A percentile compares a stretch with the other conserved stretches of the same genome.
phyloP scores from a whole-genome alignment of 2,329 filamentous ascomycete species.

The Alternaria gansuensis region DNA sequence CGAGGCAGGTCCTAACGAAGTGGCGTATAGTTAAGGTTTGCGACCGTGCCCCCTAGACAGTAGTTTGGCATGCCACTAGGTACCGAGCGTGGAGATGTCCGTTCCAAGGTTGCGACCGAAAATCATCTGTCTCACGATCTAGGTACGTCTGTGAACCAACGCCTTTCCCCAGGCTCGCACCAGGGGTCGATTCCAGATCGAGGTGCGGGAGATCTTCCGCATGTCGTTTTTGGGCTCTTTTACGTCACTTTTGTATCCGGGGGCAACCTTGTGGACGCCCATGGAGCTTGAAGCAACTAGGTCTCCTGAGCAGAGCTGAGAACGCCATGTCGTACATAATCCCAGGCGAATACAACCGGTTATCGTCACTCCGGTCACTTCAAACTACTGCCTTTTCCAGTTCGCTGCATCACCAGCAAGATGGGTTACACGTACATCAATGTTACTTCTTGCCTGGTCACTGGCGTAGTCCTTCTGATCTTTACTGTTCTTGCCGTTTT shows the following conservation, averaged over 20 bases:
- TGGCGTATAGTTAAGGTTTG: constrained; percentile 11
- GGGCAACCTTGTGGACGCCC: constrained; percentile 3
- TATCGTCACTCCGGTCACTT: background rate
- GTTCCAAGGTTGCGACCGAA: background rate
- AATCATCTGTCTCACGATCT: background rate
- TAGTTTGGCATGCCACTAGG: background rate
- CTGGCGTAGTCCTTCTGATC: constrained; percentile 2
- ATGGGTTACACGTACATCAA: constrained; percentile 21
- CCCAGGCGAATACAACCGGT: background rate
- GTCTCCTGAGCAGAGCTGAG: background rate
- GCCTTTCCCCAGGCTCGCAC: constrained; percentile 3
- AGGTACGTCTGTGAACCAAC: constrained; percentile 1
- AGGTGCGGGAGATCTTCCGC: constrained; percentile 1
- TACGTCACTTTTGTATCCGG: background rate
- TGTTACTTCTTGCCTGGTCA: constrained; percentile 11
- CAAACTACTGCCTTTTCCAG: background rate
- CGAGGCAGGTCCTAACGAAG: constrained; percentile 6
- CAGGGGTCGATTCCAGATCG: constrained; percentile 1
- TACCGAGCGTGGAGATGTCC: constrained; percentile 3
- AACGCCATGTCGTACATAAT: constrained; percentile 11
- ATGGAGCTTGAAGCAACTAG: constrained; percentile 7
- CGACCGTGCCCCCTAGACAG: background rate
- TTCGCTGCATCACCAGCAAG: background rate
- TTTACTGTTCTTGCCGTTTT: constrained; percentile 5
- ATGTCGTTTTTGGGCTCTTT: background rate